A percentile compares a stretch with the other conserved stretches of the same genome.
phyloP scores from a whole-genome alignment of 1,139 yeast genomes.

The Saccharomycopsis hybrid region DNA sequence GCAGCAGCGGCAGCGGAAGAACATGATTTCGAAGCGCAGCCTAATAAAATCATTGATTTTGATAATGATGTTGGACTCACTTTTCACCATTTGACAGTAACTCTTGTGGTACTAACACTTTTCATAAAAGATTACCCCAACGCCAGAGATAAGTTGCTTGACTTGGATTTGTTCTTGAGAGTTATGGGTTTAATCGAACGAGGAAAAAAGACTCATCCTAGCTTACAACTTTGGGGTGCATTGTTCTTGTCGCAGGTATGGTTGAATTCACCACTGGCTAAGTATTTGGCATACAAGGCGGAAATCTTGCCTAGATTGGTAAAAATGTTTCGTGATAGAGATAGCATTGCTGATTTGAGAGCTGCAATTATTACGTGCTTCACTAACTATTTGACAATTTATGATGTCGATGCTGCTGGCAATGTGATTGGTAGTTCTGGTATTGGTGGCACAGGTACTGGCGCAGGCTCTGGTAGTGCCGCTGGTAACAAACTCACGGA shows the following conservation, averaged over 20 bases:
- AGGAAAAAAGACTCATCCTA: slow-evolving; percentile 9
- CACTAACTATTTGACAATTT: slow-evolving; percentile 59
- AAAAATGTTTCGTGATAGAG: slow-evolving; percentile 53
- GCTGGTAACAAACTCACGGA: slow-evolving; percentile 9
- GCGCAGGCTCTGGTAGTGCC: too few relatives aligned
- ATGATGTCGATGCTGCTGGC: slow-evolving; percentile 25
- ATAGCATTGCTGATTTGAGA: slow-evolving; percentile 93
- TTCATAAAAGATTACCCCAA: slow-evolving; percentile 13
- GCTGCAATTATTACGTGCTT: slow-evolving; percentile 76
- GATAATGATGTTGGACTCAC: slow-evolving; percentile 12
- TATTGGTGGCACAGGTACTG: too few relatives aligned
- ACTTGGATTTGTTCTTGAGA: slow-evolving; percentile 8
- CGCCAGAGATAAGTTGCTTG: slow-evolving; percentile 19
- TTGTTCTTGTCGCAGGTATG: slow-evolving; percentile 19
- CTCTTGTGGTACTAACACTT: slow-evolving; percentile 19
- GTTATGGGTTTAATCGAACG: slow-evolving; percentile 16
- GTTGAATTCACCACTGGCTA: slow-evolving; percentile 16
- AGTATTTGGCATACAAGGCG: slow-evolving; percentile 34
- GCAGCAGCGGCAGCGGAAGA: not conserved
- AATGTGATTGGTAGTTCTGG: too few relatives aligned
- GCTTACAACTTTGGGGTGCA: slow-evolving; percentile 20
- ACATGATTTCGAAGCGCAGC: slow-evolving; percentile 18
- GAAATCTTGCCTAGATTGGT: slow-evolving; percentile 41
- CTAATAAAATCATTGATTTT: slow-evolving; percentile 17
- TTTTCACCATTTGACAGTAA: slow-evolving; percentile 19